Base-by-base conservation (phyloP, 2,329 filamentous ascomycete genomes). In the Malbranchea zuffiana region DNA sequence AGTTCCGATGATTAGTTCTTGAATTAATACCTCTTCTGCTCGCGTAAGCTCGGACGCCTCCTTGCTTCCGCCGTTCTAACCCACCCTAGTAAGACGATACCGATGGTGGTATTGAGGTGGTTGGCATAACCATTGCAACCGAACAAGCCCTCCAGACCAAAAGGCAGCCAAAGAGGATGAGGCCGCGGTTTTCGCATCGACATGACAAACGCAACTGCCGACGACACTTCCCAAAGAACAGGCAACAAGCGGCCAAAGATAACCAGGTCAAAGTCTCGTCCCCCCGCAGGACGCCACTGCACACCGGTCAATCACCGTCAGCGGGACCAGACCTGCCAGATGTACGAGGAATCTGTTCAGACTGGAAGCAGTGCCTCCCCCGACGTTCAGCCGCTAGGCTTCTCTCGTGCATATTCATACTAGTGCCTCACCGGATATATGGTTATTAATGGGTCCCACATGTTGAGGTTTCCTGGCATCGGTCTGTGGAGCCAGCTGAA, bases 351-450 rank as follows among this genome's bases (percentile, higher is more conserved):
- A 28, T 21, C 33, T 8, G n/a, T 35, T 35, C 33, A 11, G 24
- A 35, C 16, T 35, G 23, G 16, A 35, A 35, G 33, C 33, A 35
- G 24, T n/a, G n/a, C n/a, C 32, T 35, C 32, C 32, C 32, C 32
- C 32, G 21, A 35, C 20, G 23, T 26, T 16, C n/a, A 35, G 21
- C 21, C 32, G 11, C 21, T 16, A 6, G 21, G 32, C 21, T 26
- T 35, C 12, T 35, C 32, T 35, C 32, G 32, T 7, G 32, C 13
- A 23, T 35, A 35, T 26, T 26, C 32, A 35, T 25, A 25, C 20
- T 25, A 26, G 23, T 11, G 32, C 13, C 32, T 35, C 32, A 35
- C 32, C 18, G 11, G 32, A 16, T 35, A 35, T 18, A 35, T 4
- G 13, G 2, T 26, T 35, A 26, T 35, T 18, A 12, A 26, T 35